Percentiles rank a stretch among this genome's conserved stretches.
Evolutionary conservation across 805 yeast genomes (phyloP).

Genomic region (Saccharomycopsis schoenii): DNA sequence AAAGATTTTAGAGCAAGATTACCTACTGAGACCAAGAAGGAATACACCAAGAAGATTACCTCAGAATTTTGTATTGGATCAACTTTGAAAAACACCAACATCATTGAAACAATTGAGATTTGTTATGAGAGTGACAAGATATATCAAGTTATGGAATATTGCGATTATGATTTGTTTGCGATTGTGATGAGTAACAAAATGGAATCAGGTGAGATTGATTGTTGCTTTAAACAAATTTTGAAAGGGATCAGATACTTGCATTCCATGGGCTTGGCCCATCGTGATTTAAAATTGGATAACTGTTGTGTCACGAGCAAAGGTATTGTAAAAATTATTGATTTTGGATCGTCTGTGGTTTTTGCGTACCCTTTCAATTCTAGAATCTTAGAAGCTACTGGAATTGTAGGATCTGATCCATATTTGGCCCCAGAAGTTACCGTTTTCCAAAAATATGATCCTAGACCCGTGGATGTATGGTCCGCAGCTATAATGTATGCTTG

Average conservation of each 20-base stretch:
- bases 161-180: slow-evolving; percentile 87
- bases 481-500: slow-evolving; percentile 85
- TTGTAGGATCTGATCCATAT: slow-evolving; percentile 84
- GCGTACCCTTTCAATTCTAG: slow-evolving; percentile 74
- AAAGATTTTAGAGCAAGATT: slow-evolving; percentile 81
- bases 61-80: slow-evolving; percentile 93
- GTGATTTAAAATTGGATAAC: slow-evolving; percentile 87
- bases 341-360: slow-evolving; percentile 88
- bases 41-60: slow-evolving; percentile 84
- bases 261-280: slow-evolving; percentile 76
- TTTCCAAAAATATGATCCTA: slow-evolving; percentile 74
- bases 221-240: slow-evolving; percentile 82
- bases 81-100: slow-evolving; percentile 80
- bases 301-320: slow-evolving; percentile 81
- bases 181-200: slow-evolving; percentile 90
- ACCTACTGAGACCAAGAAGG: slow-evolving; percentile 65
- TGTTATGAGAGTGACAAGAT: slow-evolving; percentile 81
- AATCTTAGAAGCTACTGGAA: slow-evolving; percentile 68
- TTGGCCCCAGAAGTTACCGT: slow-evolving; percentile 89
- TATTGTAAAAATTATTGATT: slow-evolving; percentile 82
- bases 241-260: slow-evolving; percentile 78
- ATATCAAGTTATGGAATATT: slow-evolving; percentile 89
- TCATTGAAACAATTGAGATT: slow-evolving; percentile 84
- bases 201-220: slow-evolving; percentile 68
- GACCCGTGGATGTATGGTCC: slow-evolving; percentile 94